A percentile compares a stretch with the other conserved stretches of the same genome.
Evolutionary conservation across 2,329 filamentous ascomycete genomes (phyloP).

Genomic region (Diaporthe velutina): DNA sequence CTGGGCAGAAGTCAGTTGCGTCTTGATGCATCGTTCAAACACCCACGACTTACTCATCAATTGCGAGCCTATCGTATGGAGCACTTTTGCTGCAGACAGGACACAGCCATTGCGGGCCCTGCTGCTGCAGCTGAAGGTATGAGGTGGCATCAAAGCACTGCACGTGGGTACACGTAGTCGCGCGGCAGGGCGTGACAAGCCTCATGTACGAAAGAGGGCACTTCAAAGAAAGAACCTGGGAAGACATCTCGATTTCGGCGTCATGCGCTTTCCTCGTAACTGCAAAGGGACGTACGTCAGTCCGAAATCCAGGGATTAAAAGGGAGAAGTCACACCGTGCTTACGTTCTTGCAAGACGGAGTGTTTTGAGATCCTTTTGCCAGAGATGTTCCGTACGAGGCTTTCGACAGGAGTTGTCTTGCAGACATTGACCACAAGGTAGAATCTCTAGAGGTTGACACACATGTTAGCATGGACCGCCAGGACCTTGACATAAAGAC

Average conservation of each 20-base stretch:
- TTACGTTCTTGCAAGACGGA: constrained; percentile 87
- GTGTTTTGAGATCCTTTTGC: constrained; percentile 82
- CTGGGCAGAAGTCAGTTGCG: constrained; percentile 55
- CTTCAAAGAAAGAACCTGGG: constrained; percentile 89
- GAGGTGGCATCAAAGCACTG: constrained; percentile 96
- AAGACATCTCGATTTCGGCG: constrained; percentile 89
- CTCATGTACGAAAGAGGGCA: constrained; percentile 91
- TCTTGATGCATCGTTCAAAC: neutral
- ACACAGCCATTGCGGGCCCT: constrained; percentile 97
- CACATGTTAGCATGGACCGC: constrained; percentile 15
- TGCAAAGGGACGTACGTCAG: constrained; percentile 54
- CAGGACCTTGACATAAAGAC: constrained; percentile 5
- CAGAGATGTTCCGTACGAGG: constrained; percentile 75
- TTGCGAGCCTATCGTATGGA: constrained; percentile 83
- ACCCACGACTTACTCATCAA: constrained; percentile 80
- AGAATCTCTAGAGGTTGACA: constrained; percentile 71
- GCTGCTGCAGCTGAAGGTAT: constrained; percentile 93
- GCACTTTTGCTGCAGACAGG: constrained; percentile 90
- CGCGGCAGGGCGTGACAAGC: constrained; percentile 84
- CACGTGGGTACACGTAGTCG: constrained; percentile 84
- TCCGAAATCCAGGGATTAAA: constrained; percentile 39
- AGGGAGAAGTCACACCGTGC: constrained; percentile 47
- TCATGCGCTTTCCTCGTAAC: constrained; percentile 87
- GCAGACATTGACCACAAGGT: constrained; percentile 81
- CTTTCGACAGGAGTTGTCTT: constrained; percentile 78